Conservation (phyloP, 495 filamentous ascomycete species). For the Aspergillus avenaceus region DNA sequence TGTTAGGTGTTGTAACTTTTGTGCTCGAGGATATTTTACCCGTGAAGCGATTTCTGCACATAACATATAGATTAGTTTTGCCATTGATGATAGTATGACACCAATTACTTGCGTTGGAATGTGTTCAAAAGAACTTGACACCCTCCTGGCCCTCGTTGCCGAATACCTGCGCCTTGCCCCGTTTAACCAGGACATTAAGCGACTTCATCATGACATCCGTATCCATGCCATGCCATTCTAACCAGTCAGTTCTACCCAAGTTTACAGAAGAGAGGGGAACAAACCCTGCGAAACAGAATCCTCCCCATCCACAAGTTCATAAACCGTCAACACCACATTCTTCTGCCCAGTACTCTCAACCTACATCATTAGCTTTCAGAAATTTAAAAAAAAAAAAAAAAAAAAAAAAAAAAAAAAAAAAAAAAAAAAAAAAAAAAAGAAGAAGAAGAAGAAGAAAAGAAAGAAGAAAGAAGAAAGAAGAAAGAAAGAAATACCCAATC, state of each 20-base stretch:
- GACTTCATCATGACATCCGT: conserved; percentile 70
- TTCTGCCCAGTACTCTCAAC: conserved; percentile 72
- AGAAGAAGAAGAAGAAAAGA: too few species aligned
- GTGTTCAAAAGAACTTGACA: conserved; percentile 83
- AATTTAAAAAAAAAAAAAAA: too few species aligned
- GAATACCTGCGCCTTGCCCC: conserved; percentile 90
- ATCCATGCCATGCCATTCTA: conserved; percentile 90
- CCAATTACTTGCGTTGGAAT: neutral
- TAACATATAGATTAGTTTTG: neutral
- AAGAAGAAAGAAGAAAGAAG: conserved; percentile 4
- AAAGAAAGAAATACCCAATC: conserved; percentile 50
- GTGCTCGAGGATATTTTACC: neutral
- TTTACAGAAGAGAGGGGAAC: neutral
- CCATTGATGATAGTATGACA: neutral
- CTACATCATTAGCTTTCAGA: too few species aligned
- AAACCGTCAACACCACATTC: conserved; percentile 68
- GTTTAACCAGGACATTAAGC: conserved; percentile 75
- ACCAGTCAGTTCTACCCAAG: conserved; percentile 14
- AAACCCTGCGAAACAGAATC: conserved; percentile 55
- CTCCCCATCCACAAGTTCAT: conserved; percentile 70
- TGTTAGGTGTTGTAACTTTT: conserved; percentile 8
- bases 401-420: too few species aligned
- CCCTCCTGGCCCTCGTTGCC: conserved; percentile 79
- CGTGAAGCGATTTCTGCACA: neutral
- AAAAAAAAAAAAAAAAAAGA: too few species aligned